These are phyloP conservation scores for Xylaria longipes DNA, from an alignment of 495 filamentous ascomycete genomes.

Conservation along the genomic window DNA sequence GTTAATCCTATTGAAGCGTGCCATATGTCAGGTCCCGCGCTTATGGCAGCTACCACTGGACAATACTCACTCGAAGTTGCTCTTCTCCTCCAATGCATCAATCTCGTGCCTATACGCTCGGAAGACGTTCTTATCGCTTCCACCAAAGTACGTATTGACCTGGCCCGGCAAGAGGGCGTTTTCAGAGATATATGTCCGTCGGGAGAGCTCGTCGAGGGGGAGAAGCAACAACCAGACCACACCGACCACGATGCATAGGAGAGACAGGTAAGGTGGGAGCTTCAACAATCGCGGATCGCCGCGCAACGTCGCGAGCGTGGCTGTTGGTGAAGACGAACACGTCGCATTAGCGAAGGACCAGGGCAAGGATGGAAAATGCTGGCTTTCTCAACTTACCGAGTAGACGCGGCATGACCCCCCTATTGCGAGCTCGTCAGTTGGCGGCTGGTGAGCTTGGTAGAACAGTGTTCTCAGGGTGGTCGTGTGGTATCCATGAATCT, in stretches of 20 bases:
- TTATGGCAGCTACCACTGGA: background rate
- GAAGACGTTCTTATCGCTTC: constrained; percentile 94
- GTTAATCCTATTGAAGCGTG: constrained; percentile 57
- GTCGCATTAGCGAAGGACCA: constrained; percentile 17
- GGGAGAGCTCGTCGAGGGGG: constrained; percentile 91
- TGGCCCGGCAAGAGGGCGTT: constrained; percentile 96
- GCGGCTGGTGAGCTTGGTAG: constrained; percentile 13
- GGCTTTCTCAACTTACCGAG: constrained; percentile 33
- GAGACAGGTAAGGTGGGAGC: constrained; percentile 81
- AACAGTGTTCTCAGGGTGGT: constrained; percentile 18
- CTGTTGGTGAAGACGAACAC: constrained; percentile 36
- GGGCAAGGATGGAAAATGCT: background rate
- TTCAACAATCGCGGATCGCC: constrained; percentile 73
- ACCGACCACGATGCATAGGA: constrained; percentile 85
- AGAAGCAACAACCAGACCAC: constrained; percentile 91
- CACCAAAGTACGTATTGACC: constrained; percentile 96
- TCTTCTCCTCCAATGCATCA: constrained; percentile 61
- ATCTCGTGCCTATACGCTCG: constrained; percentile 90
- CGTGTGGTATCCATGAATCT: constrained; percentile 24
- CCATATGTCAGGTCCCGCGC: constrained; percentile 7
- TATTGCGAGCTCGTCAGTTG: constrained; percentile 10
- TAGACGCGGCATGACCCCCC: constrained; percentile 42
- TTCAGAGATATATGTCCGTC: constrained; percentile 94
- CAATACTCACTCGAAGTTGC: constrained; percentile 54
- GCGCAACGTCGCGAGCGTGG: constrained; percentile 59